Evolutionary conservation across 352 stramenopile species (phyloP).

Genomic region (Globisporangium spinosum): DNA sequence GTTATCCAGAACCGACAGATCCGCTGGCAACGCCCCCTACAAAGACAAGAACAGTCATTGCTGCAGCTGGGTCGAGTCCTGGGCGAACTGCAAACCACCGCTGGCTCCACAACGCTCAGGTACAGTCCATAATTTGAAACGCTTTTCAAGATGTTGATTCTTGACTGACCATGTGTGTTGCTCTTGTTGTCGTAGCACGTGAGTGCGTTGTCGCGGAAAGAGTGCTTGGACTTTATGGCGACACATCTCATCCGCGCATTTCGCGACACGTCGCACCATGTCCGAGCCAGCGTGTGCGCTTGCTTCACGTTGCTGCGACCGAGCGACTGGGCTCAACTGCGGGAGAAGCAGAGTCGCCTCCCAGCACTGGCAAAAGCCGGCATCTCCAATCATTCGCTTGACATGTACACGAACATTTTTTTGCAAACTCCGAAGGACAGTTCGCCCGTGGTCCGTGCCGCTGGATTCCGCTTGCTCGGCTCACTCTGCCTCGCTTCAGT

Average conservation of each 20-base stretch:
- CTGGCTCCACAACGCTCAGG: slow-evolving; percentile 23
- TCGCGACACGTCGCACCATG: slow-evolving; percentile 82
- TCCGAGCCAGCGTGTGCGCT: slow-evolving; percentile 81
- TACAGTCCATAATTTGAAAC: not conserved
- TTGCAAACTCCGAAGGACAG: slow-evolving; percentile 73
- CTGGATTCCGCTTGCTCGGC: slow-evolving; percentile 72
- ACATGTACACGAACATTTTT: slow-evolving; percentile 72
- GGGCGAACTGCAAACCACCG: slow-evolving; percentile 5
- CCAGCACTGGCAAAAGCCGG: slow-evolving; percentile 25
- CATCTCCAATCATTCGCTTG: slow-evolving; percentile 31
- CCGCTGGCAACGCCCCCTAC: not conserved
- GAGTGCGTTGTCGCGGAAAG: slow-evolving; percentile 30
- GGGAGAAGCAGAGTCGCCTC: slow-evolving; percentile 39
- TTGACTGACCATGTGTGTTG: not conserved
- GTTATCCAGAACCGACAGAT: not conserved
- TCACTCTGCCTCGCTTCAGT: slow-evolving; percentile 66
- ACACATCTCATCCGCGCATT: slow-evolving; percentile 81
- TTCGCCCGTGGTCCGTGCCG: slow-evolving; percentile 75
- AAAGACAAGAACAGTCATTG: not conserved
- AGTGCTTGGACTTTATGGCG: slow-evolving; percentile 74
- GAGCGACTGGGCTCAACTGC: slow-evolving; percentile 60
- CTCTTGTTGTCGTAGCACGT: slow-evolving; percentile 1
- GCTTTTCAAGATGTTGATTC: not conserved
- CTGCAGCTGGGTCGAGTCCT: slow-evolving; percentile 5
- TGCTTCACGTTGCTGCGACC: slow-evolving; percentile 81